phyloP scores from a whole-genome alignment of 176 grass and related monocot species.

The Paspalum notatum region DNA sequence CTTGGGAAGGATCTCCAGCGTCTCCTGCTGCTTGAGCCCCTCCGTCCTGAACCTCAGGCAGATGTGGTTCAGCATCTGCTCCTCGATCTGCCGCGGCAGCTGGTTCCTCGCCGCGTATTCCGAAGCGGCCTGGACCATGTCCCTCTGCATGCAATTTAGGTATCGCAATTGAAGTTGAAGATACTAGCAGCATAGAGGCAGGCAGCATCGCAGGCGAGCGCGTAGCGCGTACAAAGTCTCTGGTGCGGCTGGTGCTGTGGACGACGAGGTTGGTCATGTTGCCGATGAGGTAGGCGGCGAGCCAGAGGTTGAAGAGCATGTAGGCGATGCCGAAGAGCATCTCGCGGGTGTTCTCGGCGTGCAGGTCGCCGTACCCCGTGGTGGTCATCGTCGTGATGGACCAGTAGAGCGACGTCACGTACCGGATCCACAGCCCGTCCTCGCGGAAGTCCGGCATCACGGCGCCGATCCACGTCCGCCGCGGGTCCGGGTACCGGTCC shows the following conservation, averaged over 20 bases:
- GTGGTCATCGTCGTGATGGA: constrained; percentile 97
- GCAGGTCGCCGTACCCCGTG: constrained; percentile 94
- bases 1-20: constrained; percentile 70
- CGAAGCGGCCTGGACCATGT: constrained; percentile 70
- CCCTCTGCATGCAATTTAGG: constrained; percentile 79
- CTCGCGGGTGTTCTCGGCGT: constrained; percentile 86
- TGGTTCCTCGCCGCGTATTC: constrained; percentile 82
- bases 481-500: constrained; percentile 78
- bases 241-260: constrained; percentile 92
- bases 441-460: constrained; percentile 78
- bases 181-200: too few relatives aligned
- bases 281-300: constrained; percentile 95
- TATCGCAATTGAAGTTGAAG: too few relatives aligned
- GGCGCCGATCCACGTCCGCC: constrained; percentile 91
- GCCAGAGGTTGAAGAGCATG: constrained; percentile 96
- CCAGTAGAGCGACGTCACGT: constrained; percentile 88
- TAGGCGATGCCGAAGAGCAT: constrained; percentile 86
- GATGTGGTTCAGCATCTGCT: constrained; percentile 90
- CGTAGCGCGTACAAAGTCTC: constrained; percentile 94
- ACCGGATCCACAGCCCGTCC: constrained; percentile 75
- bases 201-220: too few relatives aligned
- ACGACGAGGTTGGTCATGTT: constrained; percentile 99
- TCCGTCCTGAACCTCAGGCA: constrained; percentile 86
- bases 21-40: constrained; percentile 79
- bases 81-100: constrained; percentile 65